Evolutionary conservation across 306 rosid genomes (phyloP).

Genomic region (Lathyrus tuberosus): DNA sequence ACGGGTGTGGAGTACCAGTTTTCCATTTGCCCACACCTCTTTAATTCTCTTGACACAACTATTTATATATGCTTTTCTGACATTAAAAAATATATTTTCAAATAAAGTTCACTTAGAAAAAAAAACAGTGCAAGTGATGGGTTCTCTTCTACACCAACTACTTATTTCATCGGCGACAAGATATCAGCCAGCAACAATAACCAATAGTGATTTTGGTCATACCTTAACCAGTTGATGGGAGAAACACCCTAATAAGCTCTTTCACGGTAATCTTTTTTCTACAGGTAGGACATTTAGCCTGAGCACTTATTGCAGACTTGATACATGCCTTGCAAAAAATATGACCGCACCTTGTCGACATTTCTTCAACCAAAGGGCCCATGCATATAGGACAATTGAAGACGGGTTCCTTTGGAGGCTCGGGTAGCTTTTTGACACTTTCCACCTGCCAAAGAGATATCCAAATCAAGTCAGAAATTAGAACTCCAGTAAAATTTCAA

Average conservation of each 20-base stretch:
- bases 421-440: slow-evolving; percentile 40
- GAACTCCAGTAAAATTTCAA: slow-evolving; percentile 9
- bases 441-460: slow-evolving; percentile 52
- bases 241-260: slow-evolving; percentile 82
- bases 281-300: slow-evolving; percentile 86
- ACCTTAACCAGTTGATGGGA: slow-evolving; percentile 69
- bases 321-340: slow-evolving; percentile 87
- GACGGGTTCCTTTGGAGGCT: slow-evolving; percentile 71
- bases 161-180: slow-evolving; percentile 3
- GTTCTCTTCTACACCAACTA: not conserved
- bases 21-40: not conserved
- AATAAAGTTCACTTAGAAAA: not conserved
- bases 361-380: slow-evolving; percentile 66
- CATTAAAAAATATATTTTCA: not conserved
- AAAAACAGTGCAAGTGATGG: not conserved
- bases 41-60: not conserved
- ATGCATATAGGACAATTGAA: slow-evolving; percentile 86
- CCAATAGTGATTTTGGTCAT: slow-evolving; percentile 1
- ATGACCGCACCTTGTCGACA: slow-evolving; percentile 94
- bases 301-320: slow-evolving; percentile 58
- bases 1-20: not conserved
- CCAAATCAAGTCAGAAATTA: slow-evolving; percentile 30
- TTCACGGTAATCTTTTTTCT: slow-evolving; percentile 67
- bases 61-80: not conserved
- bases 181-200: slow-evolving; percentile 7